Conservation (phyloP, 306 rosid species). For the Sphenostylis stenocarpa region DNA sequence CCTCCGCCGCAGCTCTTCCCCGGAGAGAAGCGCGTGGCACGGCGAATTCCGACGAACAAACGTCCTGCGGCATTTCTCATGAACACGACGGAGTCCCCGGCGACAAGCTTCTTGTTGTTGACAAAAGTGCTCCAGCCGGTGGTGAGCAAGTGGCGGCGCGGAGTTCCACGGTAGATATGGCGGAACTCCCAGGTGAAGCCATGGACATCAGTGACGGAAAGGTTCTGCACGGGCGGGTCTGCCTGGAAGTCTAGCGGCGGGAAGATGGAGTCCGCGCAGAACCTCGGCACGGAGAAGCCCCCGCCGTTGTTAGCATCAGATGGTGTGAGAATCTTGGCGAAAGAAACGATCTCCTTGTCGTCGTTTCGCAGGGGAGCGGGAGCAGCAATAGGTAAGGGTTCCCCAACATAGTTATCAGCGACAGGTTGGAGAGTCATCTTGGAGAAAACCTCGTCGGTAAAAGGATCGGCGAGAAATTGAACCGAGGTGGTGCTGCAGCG, state of each 20-base stretch:
- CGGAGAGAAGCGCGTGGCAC: slow-evolving; percentile 31
- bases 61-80: slow-evolving; percentile 41
- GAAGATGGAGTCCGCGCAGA: slow-evolving; percentile 67
- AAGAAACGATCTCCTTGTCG: slow-evolving; percentile 36
- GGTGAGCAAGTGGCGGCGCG: slow-evolving; percentile 78
- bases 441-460: slow-evolving; percentile 65
- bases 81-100: slow-evolving; percentile 73
- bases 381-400: not conserved
- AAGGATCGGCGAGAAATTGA: slow-evolving; percentile 50
- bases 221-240: slow-evolving; percentile 67
- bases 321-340: slow-evolving; percentile 64
- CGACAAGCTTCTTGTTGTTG: slow-evolving; percentile 64
- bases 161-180: slow-evolving; percentile 75
- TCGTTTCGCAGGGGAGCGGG: not conserved
- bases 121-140: slow-evolving; percentile 89
- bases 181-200: slow-evolving; percentile 68
- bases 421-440: slow-evolving; percentile 57
- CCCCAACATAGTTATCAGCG: not conserved
- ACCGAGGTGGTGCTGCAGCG: slow-evolving; percentile 43
- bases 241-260: slow-evolving; percentile 57
- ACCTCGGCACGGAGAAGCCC: slow-evolving; percentile 78
- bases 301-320: slow-evolving; percentile 92
- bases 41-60: slow-evolving; percentile 68
- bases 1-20: not conserved
- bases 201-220: slow-evolving; percentile 57